A percentile compares a stretch with the other conserved stretches of the same genome.
phyloP scores from a whole-genome alignment of 257 asterid species.

The Verbascum thapsus region DNA sequence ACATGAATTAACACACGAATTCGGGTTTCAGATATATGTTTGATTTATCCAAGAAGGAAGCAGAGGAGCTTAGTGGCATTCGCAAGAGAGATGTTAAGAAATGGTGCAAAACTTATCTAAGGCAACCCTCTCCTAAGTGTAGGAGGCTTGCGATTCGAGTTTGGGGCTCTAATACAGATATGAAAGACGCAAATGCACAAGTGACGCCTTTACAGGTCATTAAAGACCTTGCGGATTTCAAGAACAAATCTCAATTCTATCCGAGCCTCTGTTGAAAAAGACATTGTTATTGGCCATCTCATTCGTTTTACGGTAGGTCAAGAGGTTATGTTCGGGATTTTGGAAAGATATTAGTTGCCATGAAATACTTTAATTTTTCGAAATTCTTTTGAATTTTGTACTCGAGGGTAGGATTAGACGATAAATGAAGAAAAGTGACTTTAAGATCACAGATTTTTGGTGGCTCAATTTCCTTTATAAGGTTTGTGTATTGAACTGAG shows the following conservation, averaged over 20 bases:
- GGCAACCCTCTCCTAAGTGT: slow-evolving; percentile 80
- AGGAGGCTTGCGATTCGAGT: slow-evolving; percentile 84
- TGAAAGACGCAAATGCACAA: slow-evolving; percentile 42
- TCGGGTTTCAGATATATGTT: slow-evolving; percentile 84
- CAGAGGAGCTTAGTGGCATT: slow-evolving; percentile 59
- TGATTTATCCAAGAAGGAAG: slow-evolving; percentile 81
- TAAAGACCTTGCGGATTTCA: slow-evolving; percentile 57
- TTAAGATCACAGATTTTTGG: background rate
- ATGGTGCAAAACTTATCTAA: slow-evolving; percentile 71
- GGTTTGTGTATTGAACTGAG: no score
- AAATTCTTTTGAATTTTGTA: background rate
- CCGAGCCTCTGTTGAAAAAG: slow-evolving; percentile 58
- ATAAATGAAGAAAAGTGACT: slow-evolving; percentile 11
- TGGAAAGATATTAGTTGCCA: background rate
- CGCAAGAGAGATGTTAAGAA: slow-evolving; percentile 62
- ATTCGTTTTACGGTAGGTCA: background rate
- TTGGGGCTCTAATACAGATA: slow-evolving; percentile 84
- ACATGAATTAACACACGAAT: background rate
- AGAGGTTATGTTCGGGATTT: background rate
- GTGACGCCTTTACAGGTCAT: slow-evolving; percentile 51
- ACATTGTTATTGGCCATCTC: slow-evolving; percentile 1
- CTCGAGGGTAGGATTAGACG: slow-evolving; percentile 8
- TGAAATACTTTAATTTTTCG: background rate
- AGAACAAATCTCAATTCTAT: slow-evolving; percentile 62
- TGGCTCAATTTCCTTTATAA: no score